A percentile compares a stretch with the other conserved stretches of the same genome.
Evolutionary conservation across 495 filamentous ascomycete species (phyloP).

Genomic region (Penicillium cosmopolitanum): DNA sequence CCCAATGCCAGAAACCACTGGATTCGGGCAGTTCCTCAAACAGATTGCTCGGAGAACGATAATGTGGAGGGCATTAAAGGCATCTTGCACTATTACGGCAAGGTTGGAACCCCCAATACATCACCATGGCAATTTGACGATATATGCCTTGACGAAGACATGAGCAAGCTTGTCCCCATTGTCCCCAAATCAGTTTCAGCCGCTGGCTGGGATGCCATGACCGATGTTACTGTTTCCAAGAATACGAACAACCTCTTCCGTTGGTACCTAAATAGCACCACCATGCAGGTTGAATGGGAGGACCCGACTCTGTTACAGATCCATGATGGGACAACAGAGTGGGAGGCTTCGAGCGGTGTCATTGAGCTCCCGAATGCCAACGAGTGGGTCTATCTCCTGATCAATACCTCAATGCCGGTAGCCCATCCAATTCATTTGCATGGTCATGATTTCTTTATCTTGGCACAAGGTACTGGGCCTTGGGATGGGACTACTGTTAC

Average conservation of each 20-base stretch:
- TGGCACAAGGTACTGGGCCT: conserved; percentile 23
- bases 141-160: conserved; percentile 11
- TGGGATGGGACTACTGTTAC: conserved; percentile 15
- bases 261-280: conserved; percentile 27
- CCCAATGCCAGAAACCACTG: conserved; percentile 50
- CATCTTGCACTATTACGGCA: conserved; percentile 51
- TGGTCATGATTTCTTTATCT: conserved; percentile 31
- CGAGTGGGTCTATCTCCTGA: conserved; percentile 59
- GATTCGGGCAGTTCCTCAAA: conserved; percentile 62
- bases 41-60: conserved; percentile 45
- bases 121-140: conserved; percentile 1
- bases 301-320: conserved; percentile 24
- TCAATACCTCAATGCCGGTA: conserved; percentile 30
- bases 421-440: conserved; percentile 34
- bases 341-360: conserved; percentile 4
- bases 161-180: conserved; percentile 12
- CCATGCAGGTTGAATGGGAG: conserved; percentile 25
- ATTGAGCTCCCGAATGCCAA: conserved; percentile 48
- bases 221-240: conserved; percentile 9
- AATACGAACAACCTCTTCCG: conserved; percentile 21
- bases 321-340: conserved; percentile 15
- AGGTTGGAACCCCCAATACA: conserved; percentile 6
- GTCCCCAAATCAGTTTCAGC: conserved; percentile 18
- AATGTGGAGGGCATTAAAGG: conserved; percentile 55
- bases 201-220: conserved; percentile 17